These are phyloP conservation scores for Leccinum subrobustum DNA, from an alignment of 1,284 basidiomycete genomes.

Conservation along the genomic window DNA sequence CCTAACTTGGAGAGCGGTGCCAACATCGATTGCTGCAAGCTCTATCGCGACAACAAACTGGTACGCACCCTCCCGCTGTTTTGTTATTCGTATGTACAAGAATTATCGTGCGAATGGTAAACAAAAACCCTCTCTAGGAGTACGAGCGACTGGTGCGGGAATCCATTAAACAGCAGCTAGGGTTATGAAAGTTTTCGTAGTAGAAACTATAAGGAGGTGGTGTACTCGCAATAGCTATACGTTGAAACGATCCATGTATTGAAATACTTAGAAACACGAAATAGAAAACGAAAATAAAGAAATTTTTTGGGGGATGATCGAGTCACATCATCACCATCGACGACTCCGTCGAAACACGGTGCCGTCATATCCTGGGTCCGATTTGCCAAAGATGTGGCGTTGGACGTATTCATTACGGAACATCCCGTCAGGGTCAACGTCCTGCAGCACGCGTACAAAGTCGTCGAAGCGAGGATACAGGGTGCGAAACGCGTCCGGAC, in stretches of 20 bases:
- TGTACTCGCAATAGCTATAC: constrained; percentile 14
- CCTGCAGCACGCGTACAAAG: constrained; percentile 68
- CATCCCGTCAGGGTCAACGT: constrained; percentile 79
- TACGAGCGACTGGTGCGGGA: constrained; percentile 72
- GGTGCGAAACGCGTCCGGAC: constrained; percentile 61
- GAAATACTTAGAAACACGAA: not conserved
- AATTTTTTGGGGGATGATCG: not conserved
- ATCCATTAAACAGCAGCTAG: constrained; percentile 71
- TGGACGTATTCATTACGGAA: constrained; percentile 81
- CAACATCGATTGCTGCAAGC: constrained; percentile 96
- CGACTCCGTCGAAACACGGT: constrained; percentile 52
- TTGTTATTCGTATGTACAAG: not conserved
- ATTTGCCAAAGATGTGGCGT: constrained; percentile 67
- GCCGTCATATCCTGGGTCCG: constrained; percentile 42
- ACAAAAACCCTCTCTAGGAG: constrained; percentile 40
- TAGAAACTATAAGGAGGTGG: constrained; percentile 19
- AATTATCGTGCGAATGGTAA: not conserved
- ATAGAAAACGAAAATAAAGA: not conserved
- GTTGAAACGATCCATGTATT: not conserved
- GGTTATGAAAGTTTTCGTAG: constrained; percentile 43
- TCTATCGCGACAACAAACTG: constrained; percentile 83
- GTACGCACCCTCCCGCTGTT: constrained; percentile 32
- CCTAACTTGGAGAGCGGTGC: constrained; percentile 99
- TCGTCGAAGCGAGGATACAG: constrained; percentile 86
- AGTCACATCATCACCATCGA: constrained; percentile 6